Percentiles rank a stretch among this genome's conserved stretches.
These are phyloP conservation scores for Gryganskiella cystojenkinii DNA, from an alignment of 192 early-diverging fungal species.

Conservation along the genomic window DNA sequence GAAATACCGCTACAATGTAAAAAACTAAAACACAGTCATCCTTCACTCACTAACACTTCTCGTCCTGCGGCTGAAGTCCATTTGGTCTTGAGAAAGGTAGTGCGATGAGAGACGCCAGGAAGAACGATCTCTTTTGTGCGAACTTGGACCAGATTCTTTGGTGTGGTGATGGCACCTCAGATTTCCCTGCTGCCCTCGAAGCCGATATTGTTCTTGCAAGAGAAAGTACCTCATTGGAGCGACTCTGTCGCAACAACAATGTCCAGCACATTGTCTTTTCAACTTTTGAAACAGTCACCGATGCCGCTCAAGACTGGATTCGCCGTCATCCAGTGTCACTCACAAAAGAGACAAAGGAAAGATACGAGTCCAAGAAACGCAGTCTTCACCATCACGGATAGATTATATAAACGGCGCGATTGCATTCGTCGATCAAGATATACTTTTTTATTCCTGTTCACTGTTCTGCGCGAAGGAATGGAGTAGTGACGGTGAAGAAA, in stretches of 20 bases:
- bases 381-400: too few species aligned
- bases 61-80: not conserved
- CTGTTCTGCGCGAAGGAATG: too few species aligned
- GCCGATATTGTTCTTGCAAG: constrained; percentile 31
- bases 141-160: constrained; percentile 24
- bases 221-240: constrained; percentile 27
- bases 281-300: constrained; percentile 19
- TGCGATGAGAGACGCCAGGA: constrained; percentile 27
- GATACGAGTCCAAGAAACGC: too few species aligned
- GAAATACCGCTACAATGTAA: too few species aligned
- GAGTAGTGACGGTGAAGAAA: too few species aligned
- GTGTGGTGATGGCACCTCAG: constrained; percentile 44
- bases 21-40: too few species aligned
- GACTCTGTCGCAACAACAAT: constrained; percentile 20
- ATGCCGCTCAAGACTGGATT: constrained; percentile 23
- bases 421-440: too few species aligned
- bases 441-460: too few species aligned
- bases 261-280: constrained; percentile 23
- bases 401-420: too few species aligned
- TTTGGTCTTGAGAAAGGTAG: constrained; percentile 26
- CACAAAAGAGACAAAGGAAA: too few species aligned
- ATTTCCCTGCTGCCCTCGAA: constrained; percentile 34
- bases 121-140: constrained; percentile 21
- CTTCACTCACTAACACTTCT: not conserved
- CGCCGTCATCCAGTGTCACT: not conserved